These are phyloP conservation scores for Cylindrodendrum hubeiense DNA, from an alignment of 2,329 filamentous ascomycete genomes.

Conservation along the genomic window DNA sequence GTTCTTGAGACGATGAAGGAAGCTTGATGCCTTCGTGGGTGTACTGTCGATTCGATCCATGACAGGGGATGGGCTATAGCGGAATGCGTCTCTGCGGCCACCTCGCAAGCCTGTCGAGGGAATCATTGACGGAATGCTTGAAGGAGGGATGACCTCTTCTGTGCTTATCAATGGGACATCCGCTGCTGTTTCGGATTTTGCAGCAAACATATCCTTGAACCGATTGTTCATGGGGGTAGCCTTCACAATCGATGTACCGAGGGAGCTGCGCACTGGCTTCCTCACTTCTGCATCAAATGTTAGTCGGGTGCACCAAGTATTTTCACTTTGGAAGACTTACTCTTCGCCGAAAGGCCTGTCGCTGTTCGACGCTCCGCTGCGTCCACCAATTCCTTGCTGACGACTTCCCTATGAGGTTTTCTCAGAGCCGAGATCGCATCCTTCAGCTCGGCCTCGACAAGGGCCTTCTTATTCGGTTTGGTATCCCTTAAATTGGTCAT, in stretches of 20 bases:
- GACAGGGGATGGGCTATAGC: slow-evolving; percentile 45
- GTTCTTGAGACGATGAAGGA: slow-evolving; percentile 44
- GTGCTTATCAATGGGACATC: slow-evolving; percentile 38
- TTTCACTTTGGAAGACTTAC: slow-evolving; percentile 53
- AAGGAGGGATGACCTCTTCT: slow-evolving; percentile 52
- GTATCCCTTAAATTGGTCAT: slow-evolving; percentile 64
- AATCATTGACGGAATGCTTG: slow-evolving; percentile 53
- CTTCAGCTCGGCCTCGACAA: slow-evolving; percentile 77
- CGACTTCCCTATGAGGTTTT: slow-evolving; percentile 80
- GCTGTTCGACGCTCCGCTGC: slow-evolving; percentile 72
- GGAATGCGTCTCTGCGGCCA: slow-evolving; percentile 48
- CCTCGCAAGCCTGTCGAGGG: slow-evolving; percentile 56
- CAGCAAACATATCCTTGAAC: slow-evolving; percentile 63
- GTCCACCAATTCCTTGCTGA: slow-evolving; percentile 75
- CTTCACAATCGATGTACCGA: slow-evolving; percentile 62
- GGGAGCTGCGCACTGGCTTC: slow-evolving; percentile 59
- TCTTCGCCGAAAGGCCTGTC: slow-evolving; percentile 59
- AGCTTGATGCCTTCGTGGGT: slow-evolving; percentile 46
- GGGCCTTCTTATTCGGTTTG: slow-evolving; percentile 74
- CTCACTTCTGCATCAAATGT: slow-evolving; percentile 60
- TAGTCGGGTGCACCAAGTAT: slow-evolving; percentile 39
- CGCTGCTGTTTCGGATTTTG: slow-evolving; percentile 40
- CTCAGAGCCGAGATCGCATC: slow-evolving; percentile 80
- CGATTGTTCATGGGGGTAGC: slow-evolving; percentile 69
- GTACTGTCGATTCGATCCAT: slow-evolving; percentile 47